phyloP scores from a whole-genome alignment of 805 yeast species.

The Saturnispora bothae region DNA sequence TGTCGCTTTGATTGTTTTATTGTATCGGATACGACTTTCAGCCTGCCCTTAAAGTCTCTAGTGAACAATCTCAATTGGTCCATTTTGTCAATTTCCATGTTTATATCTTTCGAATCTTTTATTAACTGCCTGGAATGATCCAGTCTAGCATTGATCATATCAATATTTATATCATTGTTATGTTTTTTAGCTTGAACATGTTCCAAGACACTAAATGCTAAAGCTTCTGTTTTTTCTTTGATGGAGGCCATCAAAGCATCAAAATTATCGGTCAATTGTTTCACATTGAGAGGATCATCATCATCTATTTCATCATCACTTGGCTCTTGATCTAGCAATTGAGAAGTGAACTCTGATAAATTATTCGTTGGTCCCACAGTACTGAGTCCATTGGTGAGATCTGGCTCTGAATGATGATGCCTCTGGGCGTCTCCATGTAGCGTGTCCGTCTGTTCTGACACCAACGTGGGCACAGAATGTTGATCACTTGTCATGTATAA shows the following conservation, averaged over 20 bases:
- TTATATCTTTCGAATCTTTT: conserved; percentile 19
- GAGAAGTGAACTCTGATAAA: too few relatives aligned
- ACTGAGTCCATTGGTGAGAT: too few relatives aligned
- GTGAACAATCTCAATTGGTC: conserved; percentile 25
- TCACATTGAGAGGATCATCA: conserved; percentile 55
- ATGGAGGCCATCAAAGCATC: conserved; percentile 59
- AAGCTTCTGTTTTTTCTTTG: conserved; percentile 39
- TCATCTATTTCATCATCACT: conserved; percentile 13
- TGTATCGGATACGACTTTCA: conserved; percentile 16
- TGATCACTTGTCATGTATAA: too few relatives aligned
- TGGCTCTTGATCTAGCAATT: conserved; percentile 1
- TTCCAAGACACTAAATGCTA: conserved; percentile 22
- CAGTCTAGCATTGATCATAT: conserved; percentile 16
- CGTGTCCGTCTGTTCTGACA: too few relatives aligned
- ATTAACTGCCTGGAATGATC: conserved; percentile 14
- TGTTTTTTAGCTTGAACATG: conserved; percentile 19
- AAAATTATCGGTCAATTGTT: conserved; percentile 47
- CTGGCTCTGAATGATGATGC: too few relatives aligned
- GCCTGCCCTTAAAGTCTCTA: conserved; percentile 21
- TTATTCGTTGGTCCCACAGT: too few relatives aligned
- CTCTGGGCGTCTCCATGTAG: too few relatives aligned
- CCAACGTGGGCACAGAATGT: too few relatives aligned
- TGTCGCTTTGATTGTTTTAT: conserved; percentile 6
- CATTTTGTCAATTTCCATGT: conserved; percentile 25
- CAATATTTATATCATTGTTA: conserved; percentile 18